Evolutionary conservation across 495 filamentous ascomycete genomes (phyloP), one percentile per base, ranked within the genome.

Genomic region (Hypoxylon subgilvum): DNA sequence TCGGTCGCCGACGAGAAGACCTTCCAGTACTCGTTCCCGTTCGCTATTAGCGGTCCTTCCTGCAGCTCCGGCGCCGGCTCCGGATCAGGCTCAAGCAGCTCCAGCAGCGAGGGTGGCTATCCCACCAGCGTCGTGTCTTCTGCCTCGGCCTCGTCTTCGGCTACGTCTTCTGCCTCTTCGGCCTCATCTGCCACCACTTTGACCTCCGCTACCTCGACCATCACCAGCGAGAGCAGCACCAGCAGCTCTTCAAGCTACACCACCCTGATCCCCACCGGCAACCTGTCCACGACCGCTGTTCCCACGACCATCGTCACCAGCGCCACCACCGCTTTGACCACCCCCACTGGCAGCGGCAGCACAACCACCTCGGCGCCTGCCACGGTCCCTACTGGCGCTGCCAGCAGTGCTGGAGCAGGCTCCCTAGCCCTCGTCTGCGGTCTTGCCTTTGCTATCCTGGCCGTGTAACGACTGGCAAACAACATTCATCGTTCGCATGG

Each of bases 11-110:
- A 77, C 59, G 18, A 43, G 8, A 40, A 16, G n/a, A 65, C 71
- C 59, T 79, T 75, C 74, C 78, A 81, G 70, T 81, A 75, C 73
- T 71, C 71, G 14, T 76, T 76, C 73, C 77, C 78, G 35, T 81
- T 81, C 72, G 30, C 65, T 57, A 77, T 81, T 66, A 60, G 43
- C 18, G 63, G 62, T 18, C 61, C 67, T 17, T 71, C 64, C 30
- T 67, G 61, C 61, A 22, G 14, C 41, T 28, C 2, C 7, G 25
- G 39, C 30, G 50, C 41, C 42, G 9, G 22, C 30, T 30, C 12
- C 12, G 16, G 18, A 31, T 17, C 42, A 1, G 21, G 3, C 28
- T 44, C 38, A 25, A 27, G 36, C 13, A 46, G 14, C 47, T 14
- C 45, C 27, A 8, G 19, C 27, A 13, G 10, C 9, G 31, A 34